A percentile compares a stretch with the other conserved stretches of the same genome.
These are phyloP conservation scores for Alternaria dauci DNA, from an alignment of 2,329 filamentous ascomycete genomes.

Conservation along the genomic window DNA sequence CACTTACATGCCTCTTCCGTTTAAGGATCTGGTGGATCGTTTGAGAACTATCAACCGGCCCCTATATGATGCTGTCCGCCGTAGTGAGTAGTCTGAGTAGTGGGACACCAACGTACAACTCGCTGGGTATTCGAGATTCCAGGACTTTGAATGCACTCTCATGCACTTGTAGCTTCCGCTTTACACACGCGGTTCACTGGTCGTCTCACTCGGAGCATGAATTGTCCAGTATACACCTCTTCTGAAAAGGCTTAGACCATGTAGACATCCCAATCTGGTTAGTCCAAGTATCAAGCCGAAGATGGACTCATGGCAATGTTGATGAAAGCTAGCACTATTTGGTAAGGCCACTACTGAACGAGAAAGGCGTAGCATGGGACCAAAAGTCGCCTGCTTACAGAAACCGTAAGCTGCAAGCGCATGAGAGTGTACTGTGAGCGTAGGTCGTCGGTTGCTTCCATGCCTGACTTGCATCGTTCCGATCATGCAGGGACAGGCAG, in stretches of 20 bases:
- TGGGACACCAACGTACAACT: neutral
- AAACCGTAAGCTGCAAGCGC: neutral
- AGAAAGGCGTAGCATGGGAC: neutral
- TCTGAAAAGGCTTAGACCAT: neutral
- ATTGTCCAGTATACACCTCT: neutral
- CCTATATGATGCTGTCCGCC: neutral
- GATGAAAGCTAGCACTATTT: neutral
- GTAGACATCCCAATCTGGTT: neutral
- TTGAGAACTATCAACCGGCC: conserved; percentile 2
- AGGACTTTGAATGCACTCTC: neutral
- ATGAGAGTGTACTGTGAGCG: neutral
- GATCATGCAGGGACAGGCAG: neutral
- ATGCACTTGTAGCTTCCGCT: neutral
- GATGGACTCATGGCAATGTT: neutral
- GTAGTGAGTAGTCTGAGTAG: neutral
- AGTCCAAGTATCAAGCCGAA: neutral
- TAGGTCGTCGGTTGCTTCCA: neutral
- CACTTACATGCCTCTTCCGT: conserved; percentile 8
- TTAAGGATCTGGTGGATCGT: neutral
- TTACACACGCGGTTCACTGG: neutral
- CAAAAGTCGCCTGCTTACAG: neutral
- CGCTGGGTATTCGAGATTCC: neutral
- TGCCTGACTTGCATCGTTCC: neutral
- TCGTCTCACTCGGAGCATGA: neutral
- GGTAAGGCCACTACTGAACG: neutral